Base-by-base conservation (phyloP, 768 basidiomycete genomes). In the Suillus tomentosus region DNA sequence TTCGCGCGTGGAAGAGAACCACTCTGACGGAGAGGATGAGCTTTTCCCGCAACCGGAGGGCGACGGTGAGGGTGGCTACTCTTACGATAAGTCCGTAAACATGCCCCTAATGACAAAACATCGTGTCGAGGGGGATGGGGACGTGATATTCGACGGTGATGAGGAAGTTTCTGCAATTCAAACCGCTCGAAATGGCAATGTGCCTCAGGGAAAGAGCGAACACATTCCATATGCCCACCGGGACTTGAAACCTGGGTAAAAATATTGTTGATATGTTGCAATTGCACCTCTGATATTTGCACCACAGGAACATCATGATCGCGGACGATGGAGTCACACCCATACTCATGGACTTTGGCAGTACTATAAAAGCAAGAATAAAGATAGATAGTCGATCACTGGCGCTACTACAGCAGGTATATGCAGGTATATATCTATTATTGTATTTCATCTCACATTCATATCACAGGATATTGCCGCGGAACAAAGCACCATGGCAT, bases 291-390 rank as follows among this genome's bases (percentile, higher is more conserved):
- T 62, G 19, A 65, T 15, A 24, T 19, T 65, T 69, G 19, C 64
- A 8, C 48, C 8, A 54, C 43, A 98, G 95, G 59, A 99, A 99
- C 72, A 84, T 99, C 63, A 99, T 99, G 96, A 85, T 99, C 64
- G 85, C 95, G 15, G 96, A 99, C 71, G 92, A 97, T 61, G 94
- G 92, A 2, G 56, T 69, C 40, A 81, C 84, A 10, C 92, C 97
- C 1, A 92, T 99, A 64, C 85, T 99, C 10, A 99, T 99, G 97
- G 97, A 99, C 77, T 95, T 99, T 76, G 97, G 97, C 22, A 97
- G 95, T 67, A 85, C 91, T 2, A 82, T 89, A 71, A 92, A 91
- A 75, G 97, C 97, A 5, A 82, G 96, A 37, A 86, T 99, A 64
- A 81, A 80, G 31, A 84, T 99, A 64, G 86, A 91, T 65, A 94